Conservation (phyloP, 352 stramenopile species). For the Phytophthora melonis region DNA sequence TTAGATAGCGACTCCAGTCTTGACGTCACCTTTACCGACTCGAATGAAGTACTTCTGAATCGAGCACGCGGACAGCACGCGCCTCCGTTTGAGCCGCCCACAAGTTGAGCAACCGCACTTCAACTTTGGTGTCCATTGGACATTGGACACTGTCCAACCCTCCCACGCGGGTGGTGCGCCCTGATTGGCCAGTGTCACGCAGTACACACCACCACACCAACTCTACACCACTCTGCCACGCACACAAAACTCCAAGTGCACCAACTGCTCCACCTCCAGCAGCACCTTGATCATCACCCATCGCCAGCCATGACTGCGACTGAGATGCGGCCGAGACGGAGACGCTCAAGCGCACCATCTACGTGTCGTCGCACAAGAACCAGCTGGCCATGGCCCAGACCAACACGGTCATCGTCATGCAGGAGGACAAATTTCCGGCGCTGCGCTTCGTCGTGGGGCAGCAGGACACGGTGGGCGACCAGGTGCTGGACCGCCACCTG, state of each 20-base stretch:
- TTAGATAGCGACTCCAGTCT: too few relatives aligned
- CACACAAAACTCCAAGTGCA: not conserved
- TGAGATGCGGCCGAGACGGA: not conserved
- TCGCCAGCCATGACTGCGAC: too few relatives aligned
- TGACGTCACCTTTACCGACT: not conserved
- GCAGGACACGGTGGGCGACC: slow-evolving; percentile 85
- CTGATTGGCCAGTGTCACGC: not conserved
- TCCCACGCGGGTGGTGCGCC: not conserved
- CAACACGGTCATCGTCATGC: slow-evolving; percentile 83
- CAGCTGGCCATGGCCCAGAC: slow-evolving; percentile 91
- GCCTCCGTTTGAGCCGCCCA: too few relatives aligned
- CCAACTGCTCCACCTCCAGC: not conserved
- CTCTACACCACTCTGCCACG: not conserved
- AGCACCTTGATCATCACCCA: too few relatives aligned
- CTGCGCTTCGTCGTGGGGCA: slow-evolving; percentile 82
- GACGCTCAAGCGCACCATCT: slow-evolving; percentile 61
- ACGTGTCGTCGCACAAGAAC: slow-evolving; percentile 89
- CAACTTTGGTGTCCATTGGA: too few relatives aligned
- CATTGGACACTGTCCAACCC: too few relatives aligned
- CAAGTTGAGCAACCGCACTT: not conserved
- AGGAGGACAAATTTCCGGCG: slow-evolving; percentile 70
- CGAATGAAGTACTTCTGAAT: not conserved
- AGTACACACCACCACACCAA: not conserved
- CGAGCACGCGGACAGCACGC: not conserved
- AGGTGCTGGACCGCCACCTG: slow-evolving; percentile 80